Conservation (phyloP, 164 flowering plant genomes). For the Magnolia officinalis region DNA sequence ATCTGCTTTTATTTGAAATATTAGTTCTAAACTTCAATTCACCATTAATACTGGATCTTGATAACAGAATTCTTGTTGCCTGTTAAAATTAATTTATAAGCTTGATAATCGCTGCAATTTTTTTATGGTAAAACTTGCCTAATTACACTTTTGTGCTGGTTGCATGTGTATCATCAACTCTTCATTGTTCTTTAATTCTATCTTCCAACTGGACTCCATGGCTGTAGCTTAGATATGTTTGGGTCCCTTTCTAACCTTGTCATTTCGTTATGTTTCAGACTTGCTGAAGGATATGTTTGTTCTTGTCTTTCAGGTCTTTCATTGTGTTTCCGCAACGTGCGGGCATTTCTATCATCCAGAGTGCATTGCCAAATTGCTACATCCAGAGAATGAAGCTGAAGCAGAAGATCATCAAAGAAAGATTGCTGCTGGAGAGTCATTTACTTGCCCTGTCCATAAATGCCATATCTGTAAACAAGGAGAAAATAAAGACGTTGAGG, state of each 20-base stretch:
- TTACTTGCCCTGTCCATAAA: conserved; percentile 72
- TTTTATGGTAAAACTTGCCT: neutral
- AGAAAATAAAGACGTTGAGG: conserved; percentile 45
- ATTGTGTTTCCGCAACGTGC: conserved; percentile 67
- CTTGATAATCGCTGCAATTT: neutral
- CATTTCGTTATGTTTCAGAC: neutral
- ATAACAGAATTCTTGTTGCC: neutral
- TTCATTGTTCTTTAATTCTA: neutral
- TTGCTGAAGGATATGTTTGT: neutral
- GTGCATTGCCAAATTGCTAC: conserved; percentile 58
- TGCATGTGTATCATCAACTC: neutral
- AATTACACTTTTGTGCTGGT: neutral
- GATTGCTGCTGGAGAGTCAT: conserved; percentile 57
- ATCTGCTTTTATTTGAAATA: neutral
- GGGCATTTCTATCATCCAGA: conserved; percentile 78
- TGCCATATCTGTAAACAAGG: conserved; percentile 53
- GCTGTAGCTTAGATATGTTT: neutral
- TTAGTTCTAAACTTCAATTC: neutral
- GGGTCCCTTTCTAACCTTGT: neutral
- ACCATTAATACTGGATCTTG: neutral
- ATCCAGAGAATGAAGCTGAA: conserved; percentile 29
- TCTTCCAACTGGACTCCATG: neutral
- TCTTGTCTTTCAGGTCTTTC: conserved; percentile 49
- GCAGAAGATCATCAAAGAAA: conserved; percentile 37
- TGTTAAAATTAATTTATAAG: neutral